These are phyloP conservation scores for Suillus cothurnatus DNA, from an alignment of 768 basidiomycete genomes.

Conservation along the genomic window DNA sequence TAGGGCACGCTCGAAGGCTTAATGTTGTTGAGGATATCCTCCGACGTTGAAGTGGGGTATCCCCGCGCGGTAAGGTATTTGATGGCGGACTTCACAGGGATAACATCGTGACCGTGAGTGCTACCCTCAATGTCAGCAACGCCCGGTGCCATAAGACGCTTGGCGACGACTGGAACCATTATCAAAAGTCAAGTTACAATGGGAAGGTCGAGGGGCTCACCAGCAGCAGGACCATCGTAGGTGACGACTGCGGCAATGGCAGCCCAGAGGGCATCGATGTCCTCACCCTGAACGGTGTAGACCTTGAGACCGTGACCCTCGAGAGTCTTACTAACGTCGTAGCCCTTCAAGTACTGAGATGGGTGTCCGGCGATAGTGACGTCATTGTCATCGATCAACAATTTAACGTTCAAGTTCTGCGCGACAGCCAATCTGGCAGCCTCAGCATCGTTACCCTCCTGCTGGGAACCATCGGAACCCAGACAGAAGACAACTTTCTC, in stretches of 20 bases:
- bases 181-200: not conserved
- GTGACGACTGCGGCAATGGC: conserved; percentile 57
- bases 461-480: conserved; percentile 89
- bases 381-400: conserved; percentile 89
- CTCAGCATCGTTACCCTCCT: conserved; percentile 91
- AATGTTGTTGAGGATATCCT: conserved; percentile 62
- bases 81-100: conserved; percentile 78
- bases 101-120: conserved; percentile 82
- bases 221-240: conserved; percentile 76
- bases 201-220: conserved; percentile 36
- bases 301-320: conserved; percentile 84
- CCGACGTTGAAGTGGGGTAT: conserved; percentile 48
- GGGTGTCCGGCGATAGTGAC: conserved; percentile 94
- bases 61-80: conserved; percentile 71
- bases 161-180: conserved; percentile 57
- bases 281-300: conserved; percentile 71
- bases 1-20: conserved; percentile 59
- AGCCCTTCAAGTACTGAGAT: conserved; percentile 83
- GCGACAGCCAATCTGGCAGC: conserved; percentile 88
- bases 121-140: conserved; percentile 78
- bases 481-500: conserved; percentile 80
- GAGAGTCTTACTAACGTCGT: conserved; percentile 68
- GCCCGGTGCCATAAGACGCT: conserved; percentile 69
- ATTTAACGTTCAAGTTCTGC: conserved; percentile 79
- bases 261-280: conserved; percentile 76